Evolutionary conservation across 345 rosid species (phyloP), one percentile per base, ranked within the genome.

Genomic region (Gossypium bickii): DNA sequence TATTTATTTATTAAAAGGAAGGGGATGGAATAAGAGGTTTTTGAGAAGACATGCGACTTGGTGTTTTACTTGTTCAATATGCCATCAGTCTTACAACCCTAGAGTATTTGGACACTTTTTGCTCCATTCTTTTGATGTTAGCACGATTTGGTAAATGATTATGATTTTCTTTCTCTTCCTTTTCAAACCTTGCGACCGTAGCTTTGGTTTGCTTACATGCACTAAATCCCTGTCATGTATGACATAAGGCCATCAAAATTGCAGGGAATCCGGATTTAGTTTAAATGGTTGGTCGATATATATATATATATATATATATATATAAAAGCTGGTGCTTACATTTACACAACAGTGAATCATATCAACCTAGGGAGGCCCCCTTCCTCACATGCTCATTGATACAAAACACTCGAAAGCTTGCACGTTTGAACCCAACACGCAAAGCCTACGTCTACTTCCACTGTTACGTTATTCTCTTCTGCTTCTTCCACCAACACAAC

Each of bases 271-370:
- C 48, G 8, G 58, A 15, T 48, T 60, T 60, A 60, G 38, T 60
- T 60, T 25, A 12, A 12, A 60, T 47, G 51, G 12, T 47, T 47
- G 12, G 41, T 34, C 41, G 7, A 34, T 34, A 47, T 47, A 10
- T 12, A 9, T 45, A 47, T 44, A 44, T 44, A 34, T 34, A 47
- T 47, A 10, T 12, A 9, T 45, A 47, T 44, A 44, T 44, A 7
- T 0, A 24, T 12, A 25, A 82, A 76, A 73, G 85, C 75, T 74
- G 82, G 70, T 38, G 27, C 67, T 73, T 76, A 71, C 70, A 20
- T 65, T 78, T 20, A 75, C 25, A 34, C 20, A 34, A 57, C 77
- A 79, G 84, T 84, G 84, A 84, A 89, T 86, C 84, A 82, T 84
- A 82, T 78, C 83, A 76, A 67, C 81, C 77, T 75, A 79, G 80